Base-by-base conservation (phyloP, 2,329 filamentous ascomycete genomes). In the Mycosphaerelloides madeirae region DNA sequence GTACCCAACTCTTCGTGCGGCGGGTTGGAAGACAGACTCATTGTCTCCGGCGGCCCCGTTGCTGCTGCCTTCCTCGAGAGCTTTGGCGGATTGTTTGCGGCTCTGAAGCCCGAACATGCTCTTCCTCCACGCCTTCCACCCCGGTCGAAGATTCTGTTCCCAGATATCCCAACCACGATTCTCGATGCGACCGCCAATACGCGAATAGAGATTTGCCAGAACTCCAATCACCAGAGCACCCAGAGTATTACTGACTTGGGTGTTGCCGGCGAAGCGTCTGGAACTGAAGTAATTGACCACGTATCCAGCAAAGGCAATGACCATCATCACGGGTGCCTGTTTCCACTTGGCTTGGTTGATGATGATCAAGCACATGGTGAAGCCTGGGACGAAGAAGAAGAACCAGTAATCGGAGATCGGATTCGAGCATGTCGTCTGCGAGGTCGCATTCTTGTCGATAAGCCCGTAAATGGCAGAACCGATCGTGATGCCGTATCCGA, bases 271-370 rank as follows among this genome's bases (percentile, higher is more conserved):
- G 61, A 91, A 87, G 52, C 77, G 80, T 22, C 75, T 70, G 25
- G 79, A 78, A 12, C 78, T 80, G 65, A 86, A 89, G 67, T 79
- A 86, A 65, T 85, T 91, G 56, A 87, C 83, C 6, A 81, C 71
- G 60, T 85, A 93, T 7, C 87, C 87, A 0, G 80, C 77, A 25
- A 88, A 69, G 0, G 86, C 80, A 56, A 94, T 89, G 46, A 79
- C 34, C 3, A 85, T 68, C 85, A 91, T 91, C 39, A 85, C 75
- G 0, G 86, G 85, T 25, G 81, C 78, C 61, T 91, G 86, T 56
- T 79, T 83, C 78, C 79, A 87, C 65, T 88, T 87, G 47, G 84
- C 85, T 54, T 91, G 85, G 65, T 90, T 90, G 63, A 91, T 83
- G 58, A 90, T 74, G 49, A 84, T 83, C 31, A 91, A 75, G 57